Evolutionary conservation across 192 early-diverging fungal genomes (phyloP), one percentile per base, ranked within the genome.

Genomic region (Umbelopsis ramanniana): DNA sequence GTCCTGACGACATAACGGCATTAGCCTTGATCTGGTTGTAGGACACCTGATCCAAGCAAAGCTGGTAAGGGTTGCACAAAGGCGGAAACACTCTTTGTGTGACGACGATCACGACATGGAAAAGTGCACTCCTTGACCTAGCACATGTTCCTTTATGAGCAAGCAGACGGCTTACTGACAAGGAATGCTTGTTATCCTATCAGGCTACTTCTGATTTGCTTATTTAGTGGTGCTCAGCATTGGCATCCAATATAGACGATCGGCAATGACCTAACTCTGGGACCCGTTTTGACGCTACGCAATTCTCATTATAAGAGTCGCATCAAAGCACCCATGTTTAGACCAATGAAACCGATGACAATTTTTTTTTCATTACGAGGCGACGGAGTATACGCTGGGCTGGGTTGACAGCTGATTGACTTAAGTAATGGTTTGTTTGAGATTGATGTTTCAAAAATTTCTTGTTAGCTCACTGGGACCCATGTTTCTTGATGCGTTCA

Each of bases 361-460:
- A 50, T 17, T 50, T 15, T 50, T 12, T 50, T 50, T 50, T 17
- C 11, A 12, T 48, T 50, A 6, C 15, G 3, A 17, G 19, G 17
- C 15, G n/a, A 50, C 48, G 48, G 48, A 50, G 48, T 50, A 5
- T 21, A 6, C 17, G 29, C 29, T 29, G 29, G 4, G 48, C 19
- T n/a, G 48, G 15, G 19, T 50, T 21, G 15, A 19, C n/a, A 19
- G 17, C 48, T 5, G 9, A 21, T 50, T 10, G 46, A n/a, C n/a
- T n/a, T n/a, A n/a, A n/a, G n/a, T 46, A 46, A 15, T 46, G 46
- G 46, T 15, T 50, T 50, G 48, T 50, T 50, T 50, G 48, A 50
- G 48, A 50, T 17, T 50, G 48, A 50, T 50, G 48, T 50, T 50
- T 50, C 48, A 50, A 50, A 50, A 50, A 29, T 29, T 50, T 6